phyloP scores from a whole-genome alignment of 129 eudicot genomes.

The Centella asiatica region DNA sequence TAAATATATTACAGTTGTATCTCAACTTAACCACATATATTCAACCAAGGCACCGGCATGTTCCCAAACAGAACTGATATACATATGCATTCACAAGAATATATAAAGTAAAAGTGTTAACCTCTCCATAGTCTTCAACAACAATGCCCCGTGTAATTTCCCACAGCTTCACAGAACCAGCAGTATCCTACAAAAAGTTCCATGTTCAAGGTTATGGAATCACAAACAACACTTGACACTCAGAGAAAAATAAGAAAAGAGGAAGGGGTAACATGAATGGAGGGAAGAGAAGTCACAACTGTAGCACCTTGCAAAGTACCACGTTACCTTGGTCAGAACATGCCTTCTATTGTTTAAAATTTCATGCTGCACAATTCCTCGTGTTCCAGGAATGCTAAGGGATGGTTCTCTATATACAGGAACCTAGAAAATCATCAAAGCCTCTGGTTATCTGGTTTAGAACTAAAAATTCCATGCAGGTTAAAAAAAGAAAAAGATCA shows the following conservation, averaged over 20 bases:
- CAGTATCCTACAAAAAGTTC: conserved; percentile 60
- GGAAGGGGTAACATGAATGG: neutral
- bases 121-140: conserved; percentile 79
- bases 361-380: conserved; percentile 94
- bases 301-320: neutral
- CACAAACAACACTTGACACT: neutral
- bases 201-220: conserved; percentile 12
- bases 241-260: neutral
- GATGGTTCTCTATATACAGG: conserved; percentile 84
- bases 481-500: too few relatives aligned
- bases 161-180: conserved; percentile 90
- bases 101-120: conserved; percentile 18
- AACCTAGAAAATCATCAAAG: conserved; percentile 36
- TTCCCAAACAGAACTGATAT: neutral
- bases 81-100: neutral
- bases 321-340: conserved; percentile 80
- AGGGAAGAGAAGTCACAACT: neutral
- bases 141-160: conserved; percentile 86
- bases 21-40: neutral
- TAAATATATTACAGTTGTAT: neutral
- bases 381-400: conserved; percentile 64
- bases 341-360: conserved; percentile 81
- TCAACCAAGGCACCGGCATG: too few relatives aligned
- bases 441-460: conserved; percentile 5
- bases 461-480: neutral